Evolutionary conservation across 1,284 basidiomycete genomes (phyloP), one percentile per base, ranked within the genome.

Genomic region (Cryptococcus depauperatus): DNA sequence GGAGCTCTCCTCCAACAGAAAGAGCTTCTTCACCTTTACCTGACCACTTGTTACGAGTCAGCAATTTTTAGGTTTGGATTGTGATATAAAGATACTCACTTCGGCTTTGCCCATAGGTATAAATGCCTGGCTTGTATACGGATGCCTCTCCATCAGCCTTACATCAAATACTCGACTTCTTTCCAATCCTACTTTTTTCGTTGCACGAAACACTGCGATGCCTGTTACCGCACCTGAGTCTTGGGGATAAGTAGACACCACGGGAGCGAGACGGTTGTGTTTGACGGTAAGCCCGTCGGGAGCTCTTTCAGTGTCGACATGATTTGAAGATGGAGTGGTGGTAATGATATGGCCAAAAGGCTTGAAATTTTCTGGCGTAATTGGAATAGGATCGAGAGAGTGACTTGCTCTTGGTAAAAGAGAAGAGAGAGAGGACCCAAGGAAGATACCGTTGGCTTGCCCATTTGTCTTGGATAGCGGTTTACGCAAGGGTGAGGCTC

Each of bases 331-430:
- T 26, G 46, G 46, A 6, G 43, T 25, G 7, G 82, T 84, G 66
- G 90, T 84, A 37, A 93, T 76, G 44, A 93, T 85, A 52, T 85
- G 76, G 5, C 90, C 89, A 67, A 83, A 95, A 0, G 82, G 77
- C 14, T 77, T 77, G 64, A 91, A 95, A 2, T 79, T 82, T 58
- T 85, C 83, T 8, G 79, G 73, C 2, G 68, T 71, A 50, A 75
- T 56, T 10, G 55, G 56, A 23, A 57, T 46, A 25, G 57, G 60
- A 47, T 51, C 34, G 29, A 54, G 21, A 8, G 44, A 4, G n/a
- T n/a, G n/a, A 25, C 35, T 10, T 5, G 10, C 4, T 3, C 18
- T 19, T 10, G 32, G 42, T 10, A 43, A 23, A 4, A 37, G 23
- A 16, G 42, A 43, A 5, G 42, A 23, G n/a, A 43, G 42, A 25